Evolutionary conservation across 768 basidiomycete species (phyloP), one percentile per base, ranked within the genome.

Genomic region (Xerocomellus intermedius): DNA sequence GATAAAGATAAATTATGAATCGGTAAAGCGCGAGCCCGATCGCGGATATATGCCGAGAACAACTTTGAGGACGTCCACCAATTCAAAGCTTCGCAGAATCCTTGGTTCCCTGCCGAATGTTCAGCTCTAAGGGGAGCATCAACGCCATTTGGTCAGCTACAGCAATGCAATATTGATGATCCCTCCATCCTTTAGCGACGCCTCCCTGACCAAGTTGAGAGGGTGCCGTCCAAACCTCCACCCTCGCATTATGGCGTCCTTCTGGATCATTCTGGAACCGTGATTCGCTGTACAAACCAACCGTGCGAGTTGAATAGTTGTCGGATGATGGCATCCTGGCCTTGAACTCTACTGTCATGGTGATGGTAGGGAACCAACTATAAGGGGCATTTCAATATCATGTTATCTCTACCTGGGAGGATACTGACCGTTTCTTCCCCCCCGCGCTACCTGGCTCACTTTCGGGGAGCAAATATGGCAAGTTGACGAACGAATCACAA

Each of bases 151-250:
- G 85, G 13, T 79, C 83, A 12, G 82, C 78, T 22, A 79, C 74
- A 16, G 80, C 84, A 28, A 88, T 70, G 59, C 86, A 88, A n/a
- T 81, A 72, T 60, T 86, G 85, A 47, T 79, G 68, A 43, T 83
- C 83, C 58, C 82, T 77, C 86, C 86, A 88, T 12, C 78, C 77
- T 4, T 74, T 66, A 8, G 38, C 33, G 30, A 74, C 65, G 5
- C 64, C 46, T 0, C 80, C 81, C 50, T 78, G 76, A 3, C 79
- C 82, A 37, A 83, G 72, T 50, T 82, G 74, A 41, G 74, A 71
- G 2, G 86, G 86, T 10, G 85, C 82, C 7, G 82, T 82, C 86
- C 86, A 88, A 13, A 86, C 72, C 61, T 87, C 87, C 4, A 81
- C 77, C 58, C 80, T 80, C 4, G 67, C 61, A 44, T 86, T 83